Percentiles rank a stretch among this genome's conserved stretches.
These are phyloP conservation scores for Aureobasidium namibiae DNA, from an alignment of 2,329 filamentous ascomycete species.

Conservation along the genomic window DNA sequence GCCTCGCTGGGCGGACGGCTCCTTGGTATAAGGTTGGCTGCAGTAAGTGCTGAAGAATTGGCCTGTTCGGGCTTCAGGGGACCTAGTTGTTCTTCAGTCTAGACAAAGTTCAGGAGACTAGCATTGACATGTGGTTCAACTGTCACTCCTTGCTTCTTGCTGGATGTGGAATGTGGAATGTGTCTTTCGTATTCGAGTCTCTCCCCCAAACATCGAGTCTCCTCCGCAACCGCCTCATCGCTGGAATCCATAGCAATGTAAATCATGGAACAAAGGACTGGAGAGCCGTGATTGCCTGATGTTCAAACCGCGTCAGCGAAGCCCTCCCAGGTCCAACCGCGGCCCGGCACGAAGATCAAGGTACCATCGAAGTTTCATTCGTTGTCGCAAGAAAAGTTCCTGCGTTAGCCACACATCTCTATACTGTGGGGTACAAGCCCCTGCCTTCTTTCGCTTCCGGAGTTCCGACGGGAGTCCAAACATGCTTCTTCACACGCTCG, in stretches of 20 bases:
- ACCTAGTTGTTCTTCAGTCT: background rate
- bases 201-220: background rate
- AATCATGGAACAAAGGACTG: constrained; percentile 9
- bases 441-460: constrained; percentile 6
- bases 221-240: constrained; percentile 5
- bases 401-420: constrained; percentile 5
- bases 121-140: constrained; percentile 1
- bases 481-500: background rate
- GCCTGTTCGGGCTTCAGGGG: background rate
- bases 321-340: background rate
- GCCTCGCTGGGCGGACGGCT: constrained; percentile 3
- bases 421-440: constrained; percentile 10
- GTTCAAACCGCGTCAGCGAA: background rate
- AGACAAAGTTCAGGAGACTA: constrained; percentile 9
- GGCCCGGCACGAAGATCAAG: constrained; percentile 12
- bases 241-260: constrained; percentile 3
- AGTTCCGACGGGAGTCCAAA: background rate
- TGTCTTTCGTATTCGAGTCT: background rate
- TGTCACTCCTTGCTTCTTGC: constrained; percentile 2
- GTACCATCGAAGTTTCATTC: constrained; percentile 10
- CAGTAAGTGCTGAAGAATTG: background rate
- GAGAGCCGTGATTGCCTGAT: constrained; percentile 2
- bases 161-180: background rate
- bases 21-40: constrained; percentile 8
- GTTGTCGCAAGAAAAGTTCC: constrained; percentile 11